These are phyloP conservation scores for Petunia hybrid DNA, from an alignment of 305 asterid genomes.

Conservation along the genomic window DNA sequence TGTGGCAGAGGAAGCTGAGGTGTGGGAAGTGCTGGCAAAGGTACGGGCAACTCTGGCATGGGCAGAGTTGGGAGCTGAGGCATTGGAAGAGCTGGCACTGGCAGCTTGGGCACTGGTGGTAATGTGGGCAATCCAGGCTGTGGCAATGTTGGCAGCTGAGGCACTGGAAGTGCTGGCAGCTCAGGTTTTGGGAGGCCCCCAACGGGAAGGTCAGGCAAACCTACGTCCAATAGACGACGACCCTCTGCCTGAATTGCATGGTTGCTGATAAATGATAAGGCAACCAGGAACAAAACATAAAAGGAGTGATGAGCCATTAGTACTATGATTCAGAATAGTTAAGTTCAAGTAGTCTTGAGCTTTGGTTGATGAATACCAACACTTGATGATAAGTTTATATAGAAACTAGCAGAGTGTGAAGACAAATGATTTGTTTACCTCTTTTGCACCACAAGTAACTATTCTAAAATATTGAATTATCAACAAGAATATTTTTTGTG, in stretches of 20 bases:
- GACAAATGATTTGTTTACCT: constrained; percentile 9
- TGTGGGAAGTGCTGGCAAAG: constrained; percentile 14
- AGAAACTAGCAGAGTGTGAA: not conserved
- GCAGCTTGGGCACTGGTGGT: constrained; percentile 32
- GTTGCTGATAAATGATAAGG: constrained; percentile 29
- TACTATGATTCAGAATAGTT: constrained; percentile 1
- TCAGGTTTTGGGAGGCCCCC: constrained; percentile 32
- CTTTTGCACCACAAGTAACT: not conserved
- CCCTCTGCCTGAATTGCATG: constrained; percentile 32
- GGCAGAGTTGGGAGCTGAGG: constrained; percentile 34
- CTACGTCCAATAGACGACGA: constrained; percentile 38
- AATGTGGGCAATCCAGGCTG: constrained; percentile 35
- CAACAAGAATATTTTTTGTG: constrained; percentile 7
- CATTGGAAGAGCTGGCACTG: constrained; percentile 24
- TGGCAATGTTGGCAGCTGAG: constrained; percentile 35
- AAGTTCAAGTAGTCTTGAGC: not conserved
- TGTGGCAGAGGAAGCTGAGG: constrained; percentile 29
- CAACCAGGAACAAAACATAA: constrained; percentile 31
- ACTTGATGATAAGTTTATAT: constrained; percentile 14
- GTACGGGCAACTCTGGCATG: constrained; percentile 32
- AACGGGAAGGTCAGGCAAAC: constrained; percentile 31
- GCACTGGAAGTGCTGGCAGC: constrained; percentile 33
- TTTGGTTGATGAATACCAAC: constrained; percentile 16
- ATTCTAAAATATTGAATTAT: not conserved
- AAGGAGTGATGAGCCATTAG: constrained; percentile 36